Evolutionary conservation across 768 basidiomycete species (phyloP).

Genomic region (Hypholoma fasciculare): DNA sequence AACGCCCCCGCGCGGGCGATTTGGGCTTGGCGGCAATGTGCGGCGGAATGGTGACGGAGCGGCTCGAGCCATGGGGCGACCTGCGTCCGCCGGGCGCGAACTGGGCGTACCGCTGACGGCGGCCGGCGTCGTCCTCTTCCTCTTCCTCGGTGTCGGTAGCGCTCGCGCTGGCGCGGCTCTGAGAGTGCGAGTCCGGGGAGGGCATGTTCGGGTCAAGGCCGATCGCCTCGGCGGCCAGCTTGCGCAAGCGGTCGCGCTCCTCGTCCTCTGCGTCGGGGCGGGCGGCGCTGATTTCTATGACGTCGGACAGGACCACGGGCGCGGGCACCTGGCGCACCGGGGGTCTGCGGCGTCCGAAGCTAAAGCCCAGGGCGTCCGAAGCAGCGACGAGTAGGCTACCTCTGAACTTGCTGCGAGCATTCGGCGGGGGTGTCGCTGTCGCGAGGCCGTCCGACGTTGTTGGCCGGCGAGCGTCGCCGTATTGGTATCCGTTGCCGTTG

Average conservation of each 20-base stretch:
- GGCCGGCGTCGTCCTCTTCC: constrained; percentile 19
- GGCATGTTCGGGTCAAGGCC: constrained; percentile 60
- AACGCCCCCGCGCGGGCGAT: constrained; percentile 23
- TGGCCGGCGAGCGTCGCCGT: constrained; percentile 15
- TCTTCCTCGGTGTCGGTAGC: constrained; percentile 41
- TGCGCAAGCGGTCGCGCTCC: constrained; percentile 73
- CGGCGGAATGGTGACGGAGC: constrained; percentile 28
- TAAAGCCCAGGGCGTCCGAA: constrained; percentile 50
- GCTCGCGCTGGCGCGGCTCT: constrained; percentile 27
- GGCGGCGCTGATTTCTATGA: constrained; percentile 69
- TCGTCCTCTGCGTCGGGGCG: constrained; percentile 62
- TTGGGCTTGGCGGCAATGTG: constrained; percentile 11
- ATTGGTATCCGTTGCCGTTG: constrained; percentile 16
- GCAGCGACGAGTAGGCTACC: constrained; percentile 53
- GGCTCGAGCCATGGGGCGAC: constrained; percentile 33
- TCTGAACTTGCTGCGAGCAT: constrained; percentile 34
- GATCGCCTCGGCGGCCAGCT: constrained; percentile 75
- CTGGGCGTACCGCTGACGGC: constrained; percentile 9
- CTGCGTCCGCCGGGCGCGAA: constrained; percentile 18
- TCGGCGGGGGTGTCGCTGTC: not conserved
- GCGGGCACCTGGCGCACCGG: constrained; percentile 33
- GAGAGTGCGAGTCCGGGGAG: constrained; percentile 36
- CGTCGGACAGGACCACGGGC: constrained; percentile 57
- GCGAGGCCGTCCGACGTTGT: constrained; percentile 17
- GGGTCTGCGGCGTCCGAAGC: constrained; percentile 46